Conservation (phyloP, 495 filamentous ascomycete species). For the Xylaria cubensis region DNA sequence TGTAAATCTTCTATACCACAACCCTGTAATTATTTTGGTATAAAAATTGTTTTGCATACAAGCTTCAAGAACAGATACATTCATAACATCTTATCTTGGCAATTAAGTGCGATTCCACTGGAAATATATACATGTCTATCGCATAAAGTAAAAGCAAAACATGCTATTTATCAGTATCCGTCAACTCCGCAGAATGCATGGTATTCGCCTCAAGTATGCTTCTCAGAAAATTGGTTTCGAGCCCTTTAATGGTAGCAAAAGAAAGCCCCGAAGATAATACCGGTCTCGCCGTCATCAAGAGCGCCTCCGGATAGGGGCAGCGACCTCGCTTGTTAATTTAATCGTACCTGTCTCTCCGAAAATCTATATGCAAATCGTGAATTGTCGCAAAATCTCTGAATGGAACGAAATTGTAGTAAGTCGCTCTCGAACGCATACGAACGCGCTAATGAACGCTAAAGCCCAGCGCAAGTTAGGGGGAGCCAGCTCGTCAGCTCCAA, state of each 20-base stretch:
- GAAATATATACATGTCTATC: not conserved
- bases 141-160: not conserved
- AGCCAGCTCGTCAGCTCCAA: not conserved
- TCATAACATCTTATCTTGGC: not conserved
- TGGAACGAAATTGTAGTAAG: not conserved
- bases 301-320: not conserved
- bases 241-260: not conserved
- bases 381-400: not conserved
- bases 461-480: not conserved
- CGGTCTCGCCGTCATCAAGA: not conserved
- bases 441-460: not conserved
- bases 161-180: not conserved
- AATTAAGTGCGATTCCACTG: not conserved
- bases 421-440: not conserved
- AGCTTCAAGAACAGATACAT: too few relatives aligned
- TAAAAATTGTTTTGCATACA: too few relatives aligned
- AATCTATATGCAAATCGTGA: not conserved
- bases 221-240: not conserved
- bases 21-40: too few relatives aligned
- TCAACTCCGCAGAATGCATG: conserved; percentile 6
- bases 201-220: not conserved
- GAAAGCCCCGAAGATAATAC: not conserved
- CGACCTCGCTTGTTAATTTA: not conserved
- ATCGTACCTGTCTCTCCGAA: not conserved
- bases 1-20: too few relatives aligned